These are phyloP conservation scores for Hemisphaericaspora xylanilytica DNA, from an alignment of 1,139 yeast genomes.

Conservation along the genomic window DNA sequence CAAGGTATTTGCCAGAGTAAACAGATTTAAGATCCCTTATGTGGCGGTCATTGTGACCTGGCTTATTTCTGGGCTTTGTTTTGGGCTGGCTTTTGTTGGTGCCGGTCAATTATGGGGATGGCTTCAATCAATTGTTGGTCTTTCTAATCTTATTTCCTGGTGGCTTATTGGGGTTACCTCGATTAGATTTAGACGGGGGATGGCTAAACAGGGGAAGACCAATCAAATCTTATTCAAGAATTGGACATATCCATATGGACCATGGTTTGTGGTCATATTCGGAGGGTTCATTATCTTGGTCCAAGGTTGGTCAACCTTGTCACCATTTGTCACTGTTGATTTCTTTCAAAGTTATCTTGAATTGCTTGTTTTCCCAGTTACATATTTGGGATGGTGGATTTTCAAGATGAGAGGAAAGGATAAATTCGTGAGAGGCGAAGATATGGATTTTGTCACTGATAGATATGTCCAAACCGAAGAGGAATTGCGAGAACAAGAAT, in stretches of 20 bases:
- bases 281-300: constrained; percentile 37
- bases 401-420: constrained; percentile 44
- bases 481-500: constrained; percentile 41
- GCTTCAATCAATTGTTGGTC: constrained; percentile 45
- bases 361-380: constrained; percentile 36
- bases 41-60: constrained; percentile 42
- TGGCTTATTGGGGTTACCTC: constrained; percentile 40
- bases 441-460: constrained; percentile 66
- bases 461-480: constrained; percentile 51
- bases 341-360: constrained; percentile 41
- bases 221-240: constrained; percentile 35
- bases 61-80: constrained; percentile 42
- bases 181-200: constrained; percentile 40
- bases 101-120: constrained; percentile 46
- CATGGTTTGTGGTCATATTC: constrained; percentile 36
- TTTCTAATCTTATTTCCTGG: constrained; percentile 45
- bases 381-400: constrained; percentile 48
- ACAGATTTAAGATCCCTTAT: constrained; percentile 38
- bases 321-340: constrained; percentile 40
- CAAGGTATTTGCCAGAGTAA: constrained; percentile 31
- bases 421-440: constrained; percentile 43
- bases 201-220: constrained; percentile 34
- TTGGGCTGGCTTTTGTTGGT: constrained; percentile 44
- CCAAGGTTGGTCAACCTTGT: constrained; percentile 53
- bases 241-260: constrained; percentile 46